Conservation (phyloP, 108 stramenopile species). For the Pseudonitzschia multistriata region DNA sequence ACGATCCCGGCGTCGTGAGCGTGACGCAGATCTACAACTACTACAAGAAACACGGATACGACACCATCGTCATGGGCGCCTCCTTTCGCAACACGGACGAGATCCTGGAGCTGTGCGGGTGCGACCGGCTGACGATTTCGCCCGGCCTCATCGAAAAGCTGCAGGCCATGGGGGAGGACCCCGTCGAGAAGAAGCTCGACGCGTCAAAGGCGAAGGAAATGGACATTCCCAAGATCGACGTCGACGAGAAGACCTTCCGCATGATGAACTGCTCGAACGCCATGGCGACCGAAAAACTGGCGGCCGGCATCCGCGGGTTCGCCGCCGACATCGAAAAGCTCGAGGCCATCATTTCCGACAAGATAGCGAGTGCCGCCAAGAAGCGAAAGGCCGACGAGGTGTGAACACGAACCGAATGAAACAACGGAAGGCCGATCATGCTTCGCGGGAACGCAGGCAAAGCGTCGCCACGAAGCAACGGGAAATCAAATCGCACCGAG, state of each 20-base stretch:
- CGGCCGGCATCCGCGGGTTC: constrained; percentile 97
- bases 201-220: constrained; percentile 50
- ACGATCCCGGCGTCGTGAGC: constrained; percentile 96
- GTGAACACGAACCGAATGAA: background rate
- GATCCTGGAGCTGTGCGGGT: constrained; percentile 82
- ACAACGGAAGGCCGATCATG: no score
- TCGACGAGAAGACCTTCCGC: constrained; percentile 90
- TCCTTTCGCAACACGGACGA: constrained; percentile 92
- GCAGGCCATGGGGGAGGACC: constrained; percentile 24
- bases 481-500: no score
- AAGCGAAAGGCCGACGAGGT: background rate
- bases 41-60: constrained; percentile 95
- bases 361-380: constrained; percentile 29
- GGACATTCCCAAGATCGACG: constrained; percentile 78
- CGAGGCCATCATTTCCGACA: constrained; percentile 84
- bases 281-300: constrained; percentile 98
- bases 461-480: no score
- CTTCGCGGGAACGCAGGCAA: no score
- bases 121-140: constrained; percentile 87
- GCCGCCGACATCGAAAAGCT: constrained; percentile 91
- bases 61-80: constrained; percentile 99
- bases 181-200: constrained; percentile 61
- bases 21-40: constrained; percentile 96
- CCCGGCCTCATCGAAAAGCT: constrained; percentile 81
- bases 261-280: constrained; percentile 96